Base-by-base conservation (phyloP, 1,284 basidiomycete species). In the Ceratorhiza oryzae-sativae region DNA sequence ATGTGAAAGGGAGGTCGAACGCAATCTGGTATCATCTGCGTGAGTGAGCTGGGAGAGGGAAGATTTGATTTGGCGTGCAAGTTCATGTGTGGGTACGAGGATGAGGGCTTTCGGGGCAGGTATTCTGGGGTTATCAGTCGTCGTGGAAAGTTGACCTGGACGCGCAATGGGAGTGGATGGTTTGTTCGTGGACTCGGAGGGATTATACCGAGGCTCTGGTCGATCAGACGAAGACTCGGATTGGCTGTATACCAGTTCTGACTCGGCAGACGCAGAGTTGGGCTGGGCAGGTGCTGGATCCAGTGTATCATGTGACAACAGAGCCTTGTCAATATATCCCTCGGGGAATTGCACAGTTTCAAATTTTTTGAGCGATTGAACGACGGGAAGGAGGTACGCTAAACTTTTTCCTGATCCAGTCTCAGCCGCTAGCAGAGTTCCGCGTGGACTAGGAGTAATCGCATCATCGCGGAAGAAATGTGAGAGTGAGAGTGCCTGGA, bases 371-470 rank as follows among this genome's bases (percentile, higher is more conserved):
- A 95, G 83, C 71, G 86, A 82, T 75, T 95, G 91, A 2, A 95
- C 83, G 56, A 95, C 79, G 0, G 94, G 94, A 1, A 95, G 84
- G 41, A 95, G 86, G 78, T 95, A 95, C 0, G 94, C 93, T n/a
- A 95, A 85, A 2, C 91, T 93, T 82, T 96, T 96, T 0, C 94
- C 94, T 0, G 92, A 93, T 8, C 94, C 94, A 0, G 94, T 95
- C 80, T 95, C 94, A 0, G 91, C 90, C 0, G 92, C 93, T 1
- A 96, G 84, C 10, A 95, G 84, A 73, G 84, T 88, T 76, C 90
- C 84, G 55, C 82, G n/a, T 20, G 1, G 49, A 42, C 42, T 74
- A 55, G 56, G 75, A 32, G 18, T 1, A 32, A 70, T 51, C 23
- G 55, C 3, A 70, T 45, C n/a, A 51, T 76, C 41, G 32, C 74